phyloP scores from a whole-genome alignment of 495 filamentous ascomycete species.

The Penicillium robsamsonii region DNA sequence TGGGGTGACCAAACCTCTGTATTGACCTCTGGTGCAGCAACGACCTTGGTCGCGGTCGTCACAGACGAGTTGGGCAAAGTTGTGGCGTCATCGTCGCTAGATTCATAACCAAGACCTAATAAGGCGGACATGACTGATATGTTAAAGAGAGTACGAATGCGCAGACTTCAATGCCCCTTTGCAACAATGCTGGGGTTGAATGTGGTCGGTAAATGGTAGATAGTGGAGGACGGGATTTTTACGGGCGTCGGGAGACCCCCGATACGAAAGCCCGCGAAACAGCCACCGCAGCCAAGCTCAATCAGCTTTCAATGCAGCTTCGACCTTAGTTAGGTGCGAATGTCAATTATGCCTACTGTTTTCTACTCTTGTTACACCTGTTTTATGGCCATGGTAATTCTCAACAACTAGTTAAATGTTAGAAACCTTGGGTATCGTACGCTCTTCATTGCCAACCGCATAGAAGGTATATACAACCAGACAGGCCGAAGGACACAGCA shows the following conservation, averaged over 20 bases:
- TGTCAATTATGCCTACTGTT: neutral
- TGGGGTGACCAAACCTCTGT: conserved; percentile 59
- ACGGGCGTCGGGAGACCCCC: conserved; percentile 34
- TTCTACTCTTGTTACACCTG: neutral
- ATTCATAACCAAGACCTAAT: conserved; percentile 51
- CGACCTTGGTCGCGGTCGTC: conserved; percentile 42
- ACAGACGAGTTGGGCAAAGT: conserved; percentile 22
- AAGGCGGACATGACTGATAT: conserved; percentile 45
- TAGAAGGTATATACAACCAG: conserved; percentile 47
- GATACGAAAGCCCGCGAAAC: conserved; percentile 24
- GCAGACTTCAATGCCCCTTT: conserved; percentile 9
- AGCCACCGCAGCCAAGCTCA: conserved; percentile 5
- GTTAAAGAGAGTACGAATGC: neutral
- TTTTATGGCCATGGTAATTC: neutral
- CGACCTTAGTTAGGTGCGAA: neutral
- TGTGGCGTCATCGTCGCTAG: conserved; percentile 50
- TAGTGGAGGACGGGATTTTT: conserved; percentile 33
- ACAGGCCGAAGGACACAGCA: conserved; percentile 34
- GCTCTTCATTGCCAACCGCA: conserved; percentile 45
- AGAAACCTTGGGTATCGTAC: conserved; percentile 38
- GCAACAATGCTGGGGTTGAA: conserved; percentile 11
- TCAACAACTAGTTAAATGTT: conserved; percentile 2
- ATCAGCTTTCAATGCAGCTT: neutral
- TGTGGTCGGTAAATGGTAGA: conserved; percentile 9
- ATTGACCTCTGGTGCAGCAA: conserved; percentile 58